These are phyloP conservation scores for Drosera capensis DNA, from an alignment of 148 eudicot genomes.

Conservation along the genomic window DNA sequence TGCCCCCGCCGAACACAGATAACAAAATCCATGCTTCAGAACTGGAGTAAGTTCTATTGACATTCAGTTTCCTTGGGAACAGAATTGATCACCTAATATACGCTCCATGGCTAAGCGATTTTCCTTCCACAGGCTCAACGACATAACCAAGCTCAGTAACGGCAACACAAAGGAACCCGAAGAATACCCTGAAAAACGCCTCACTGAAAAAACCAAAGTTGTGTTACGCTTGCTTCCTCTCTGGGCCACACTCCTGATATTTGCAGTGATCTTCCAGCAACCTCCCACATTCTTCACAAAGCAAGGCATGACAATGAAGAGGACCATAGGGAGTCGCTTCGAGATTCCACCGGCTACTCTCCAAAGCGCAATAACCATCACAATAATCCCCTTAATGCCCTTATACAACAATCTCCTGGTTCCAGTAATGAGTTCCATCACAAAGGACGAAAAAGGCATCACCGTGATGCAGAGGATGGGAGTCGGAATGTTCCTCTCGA, in stretches of 20 bases:
- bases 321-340: slow-evolving; percentile 55
- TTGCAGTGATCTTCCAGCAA: slow-evolving; percentile 88
- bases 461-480: slow-evolving; percentile 74
- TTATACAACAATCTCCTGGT: slow-evolving; percentile 47
- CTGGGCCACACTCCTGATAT: slow-evolving; percentile 65
- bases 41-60: slow-evolving; percentile 49
- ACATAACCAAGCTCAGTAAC: no score
- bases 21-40: slow-evolving; percentile 23
- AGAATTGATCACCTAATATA: no score
- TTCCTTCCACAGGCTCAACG: no score
- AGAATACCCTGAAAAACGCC: slow-evolving; percentile 5
- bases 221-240: slow-evolving; percentile 54
- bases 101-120: no score
- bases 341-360: slow-evolving; percentile 79
- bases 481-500: slow-evolving; percentile 66
- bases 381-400: slow-evolving; percentile 70
- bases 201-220: slow-evolving; percentile 30
- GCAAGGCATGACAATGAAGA: slow-evolving; percentile 83
- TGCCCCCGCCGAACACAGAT: background rate
- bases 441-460: slow-evolving; percentile 48
- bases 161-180: no score
- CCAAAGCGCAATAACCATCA: slow-evolving; percentile 55
- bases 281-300: slow-evolving; percentile 91
- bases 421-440: slow-evolving; percentile 35
- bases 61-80: background rate